Evolutionary conservation across 306 rosid genomes (phyloP), one percentile per base, ranked within the genome.

Genomic region (Lathyrus tuberosus): DNA sequence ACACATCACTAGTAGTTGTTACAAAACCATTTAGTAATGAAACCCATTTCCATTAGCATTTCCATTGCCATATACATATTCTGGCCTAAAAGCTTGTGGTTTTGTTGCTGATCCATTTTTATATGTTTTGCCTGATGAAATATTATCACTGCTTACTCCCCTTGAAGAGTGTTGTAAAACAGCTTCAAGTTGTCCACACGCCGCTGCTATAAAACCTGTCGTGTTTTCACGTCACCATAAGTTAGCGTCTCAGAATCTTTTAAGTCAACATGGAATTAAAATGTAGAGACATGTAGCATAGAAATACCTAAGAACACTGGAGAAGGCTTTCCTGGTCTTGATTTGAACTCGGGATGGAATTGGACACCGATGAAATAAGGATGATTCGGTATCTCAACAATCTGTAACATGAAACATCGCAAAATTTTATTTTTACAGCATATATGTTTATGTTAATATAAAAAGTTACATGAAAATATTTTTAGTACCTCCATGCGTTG

Each of bases 291-390:
- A 72, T 49, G 35, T 41, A 70, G 20, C 42, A 28, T 20, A 74
- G 41, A 72, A 70, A 35, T 88, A 90, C 98, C 98, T 81, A 69
- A 73, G 87, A 93, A 93, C 60, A 86, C 60, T 53, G 97, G 85
- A 75, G 96, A 93, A 65, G 98, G 91, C 33, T 76, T 90, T 52
- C 80, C 90, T 37, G 98, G 98, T 63, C 97, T 88, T 73, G 98
- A 93, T 79, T 93, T 93, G 41, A 84, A 93, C 71, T 93, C 98
- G 7, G 98, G 97, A 76, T 93, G 98, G 74, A 88, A 93, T 72
- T 93, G 98, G 78, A 79, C 96, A 30, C 98, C 98, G 14, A 90
- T n/a, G 37, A 80, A 93, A 73, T 84, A 93, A 6, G 97, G 98
- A 86, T 93, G 98, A 71, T 79, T 81, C n/a, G 81, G 83, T 57